phyloP scores from a whole-genome alignment of 441 rosid species.

The Populus tomentosa region DNA sequence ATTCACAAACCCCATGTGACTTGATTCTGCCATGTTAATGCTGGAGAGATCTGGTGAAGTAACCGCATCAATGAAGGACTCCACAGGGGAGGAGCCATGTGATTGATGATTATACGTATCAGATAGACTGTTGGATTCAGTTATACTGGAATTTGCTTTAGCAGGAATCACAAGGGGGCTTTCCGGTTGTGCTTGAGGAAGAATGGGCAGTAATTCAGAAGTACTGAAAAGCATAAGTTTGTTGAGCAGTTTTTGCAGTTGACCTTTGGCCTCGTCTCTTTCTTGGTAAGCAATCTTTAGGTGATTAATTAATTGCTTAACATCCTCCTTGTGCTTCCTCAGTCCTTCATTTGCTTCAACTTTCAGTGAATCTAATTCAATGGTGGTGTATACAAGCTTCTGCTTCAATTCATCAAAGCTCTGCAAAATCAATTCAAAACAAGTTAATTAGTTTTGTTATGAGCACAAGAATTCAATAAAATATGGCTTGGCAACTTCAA shows the following conservation, averaged over 20 bases:
- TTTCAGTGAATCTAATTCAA: conserved; percentile 61
- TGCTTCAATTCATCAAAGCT: conserved; percentile 52
- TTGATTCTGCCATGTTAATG: conserved; percentile 52
- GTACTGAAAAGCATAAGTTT: conserved; percentile 31
- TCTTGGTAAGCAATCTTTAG: conserved; percentile 59
- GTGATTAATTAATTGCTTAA: conserved; percentile 41
- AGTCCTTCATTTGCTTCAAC: conserved; percentile 51
- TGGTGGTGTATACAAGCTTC: conserved; percentile 50
- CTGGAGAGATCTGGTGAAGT: conserved; percentile 67
- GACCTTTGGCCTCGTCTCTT: conserved; percentile 77
- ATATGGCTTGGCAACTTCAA: neutral
- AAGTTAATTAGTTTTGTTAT: neutral
- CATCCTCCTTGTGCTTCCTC: conserved; percentile 44
- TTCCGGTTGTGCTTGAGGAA: conserved; percentile 18
- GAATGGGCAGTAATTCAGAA: conserved; percentile 13
- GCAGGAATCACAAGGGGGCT: conserved; percentile 23
- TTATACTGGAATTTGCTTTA: conserved; percentile 70
- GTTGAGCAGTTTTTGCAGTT: conserved; percentile 47
- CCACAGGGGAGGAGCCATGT: conserved; percentile 59
- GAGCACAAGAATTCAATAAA: neutral
- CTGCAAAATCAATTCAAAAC: conserved; percentile 32
- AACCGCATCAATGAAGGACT: conserved; percentile 64
- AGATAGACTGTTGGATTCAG: conserved; percentile 69
- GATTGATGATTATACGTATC: conserved; percentile 40
- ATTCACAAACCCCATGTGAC: conserved; percentile 28